Evolutionary conservation across 2,329 filamentous ascomycete genomes (phyloP).

Genomic region (Elsinoe australis): DNA sequence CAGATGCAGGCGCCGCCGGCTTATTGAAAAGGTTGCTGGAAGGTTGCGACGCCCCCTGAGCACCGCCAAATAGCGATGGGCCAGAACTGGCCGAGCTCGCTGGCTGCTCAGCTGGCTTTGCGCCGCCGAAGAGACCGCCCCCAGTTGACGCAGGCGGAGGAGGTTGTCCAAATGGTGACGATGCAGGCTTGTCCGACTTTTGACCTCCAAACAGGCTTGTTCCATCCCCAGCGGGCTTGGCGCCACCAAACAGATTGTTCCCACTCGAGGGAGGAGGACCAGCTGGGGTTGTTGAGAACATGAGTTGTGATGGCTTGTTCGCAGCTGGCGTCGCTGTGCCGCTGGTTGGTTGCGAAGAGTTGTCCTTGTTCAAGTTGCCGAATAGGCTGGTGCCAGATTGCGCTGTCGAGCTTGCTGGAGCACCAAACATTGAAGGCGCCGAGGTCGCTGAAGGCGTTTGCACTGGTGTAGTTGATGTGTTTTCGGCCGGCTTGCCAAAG

Average conservation of each 20-base stretch:
- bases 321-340: conserved; percentile 24
- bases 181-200: conserved; percentile 16
- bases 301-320: conserved; percentile 20
- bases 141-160: not conserved
- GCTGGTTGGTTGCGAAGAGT: conserved; percentile 10
- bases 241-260: conserved; percentile 18
- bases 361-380: conserved; percentile 5
- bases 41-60: conserved; percentile 1
- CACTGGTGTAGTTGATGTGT: conserved; percentile 43
- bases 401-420: not conserved
- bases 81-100: conserved; percentile 4
- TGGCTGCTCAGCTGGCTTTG: conserved; percentile 21
- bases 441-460: conserved; percentile 38
- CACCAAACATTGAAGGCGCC: conserved; percentile 6
- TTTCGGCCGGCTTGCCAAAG: conserved; percentile 16
- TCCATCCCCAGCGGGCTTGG: conserved; percentile 12
- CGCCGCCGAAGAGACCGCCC: conserved; percentile 18
- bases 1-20: conserved; percentile 2
- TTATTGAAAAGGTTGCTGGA: conserved; percentile 8
- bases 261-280: conserved; percentile 24
- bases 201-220: conserved; percentile 23
- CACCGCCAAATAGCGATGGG: conserved; percentile 17
- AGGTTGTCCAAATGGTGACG: conserved; percentile 14
- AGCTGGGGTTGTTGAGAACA: conserved; percentile 26
- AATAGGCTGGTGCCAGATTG: conserved; percentile 14